Evolutionary conservation across 805 yeast species (phyloP), one percentile per base, ranked within the genome.

Genomic region (Starmerella asiatica): DNA sequence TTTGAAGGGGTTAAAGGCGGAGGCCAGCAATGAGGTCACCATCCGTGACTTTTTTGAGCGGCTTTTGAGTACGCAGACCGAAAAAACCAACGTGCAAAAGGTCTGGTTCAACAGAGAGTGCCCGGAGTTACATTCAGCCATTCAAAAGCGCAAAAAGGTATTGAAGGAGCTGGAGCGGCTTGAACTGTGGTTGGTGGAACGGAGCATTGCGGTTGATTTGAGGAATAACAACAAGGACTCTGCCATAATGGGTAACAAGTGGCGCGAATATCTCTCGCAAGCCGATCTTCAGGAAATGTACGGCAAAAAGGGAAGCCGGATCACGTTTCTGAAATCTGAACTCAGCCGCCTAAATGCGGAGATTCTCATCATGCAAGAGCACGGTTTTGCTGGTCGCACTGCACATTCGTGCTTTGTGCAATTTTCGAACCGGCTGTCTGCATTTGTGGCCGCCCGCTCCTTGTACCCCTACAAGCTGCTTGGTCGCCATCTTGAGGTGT

Each of bases 311-410:
- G 49, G 49, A 3, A 29, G 36, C 4, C 5, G 18, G 17, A 69
- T 84, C 51, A 69, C 74, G 30, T 76, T 80, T 55, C 75, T 79
- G 42, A 67, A 71, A 35, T 73, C 76, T 39, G 72, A 68, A 48
- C 58, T 83, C 40, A 75, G 75, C 23, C 78, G 76, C 40, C 64
- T 77, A 52, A 82, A 79, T 55, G 59, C 59, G 6, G 70, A 76
- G 31, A 76, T 85, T 39, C 62, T 60, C 36, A 59, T 64, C 19
- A 60, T 64, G 36, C 94, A 83, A 58, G 52, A 58, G 8, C 62
- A 65, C 29, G 69, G 69, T 4, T 41, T 44, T 31, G 57, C 67
- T 3, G 68, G 50, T 26, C 46, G 47, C 1, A 38, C 32, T 7
- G 37, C 44, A 9, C 46, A 47, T 24, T 56, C 62, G 2, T 58